Percentiles rank a stretch among this genome's conserved stretches.
These are phyloP conservation scores for Neurospora terricola DNA, from an alignment of 495 filamentous ascomycete genomes.

Conservation along the genomic window DNA sequence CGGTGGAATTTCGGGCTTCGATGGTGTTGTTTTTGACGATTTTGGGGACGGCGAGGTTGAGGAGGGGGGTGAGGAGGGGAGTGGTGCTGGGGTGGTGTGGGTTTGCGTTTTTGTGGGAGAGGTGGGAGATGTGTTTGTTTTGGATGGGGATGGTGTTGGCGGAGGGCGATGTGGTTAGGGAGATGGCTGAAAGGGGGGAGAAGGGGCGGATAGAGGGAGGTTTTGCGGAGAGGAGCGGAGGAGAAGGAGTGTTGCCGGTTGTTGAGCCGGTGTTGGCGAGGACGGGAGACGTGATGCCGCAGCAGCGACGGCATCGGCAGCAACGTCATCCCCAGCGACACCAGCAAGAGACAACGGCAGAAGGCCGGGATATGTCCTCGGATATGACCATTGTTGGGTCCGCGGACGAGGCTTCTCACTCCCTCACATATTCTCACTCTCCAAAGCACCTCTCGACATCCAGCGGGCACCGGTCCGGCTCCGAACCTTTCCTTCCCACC, in stretches of 20 bases:
- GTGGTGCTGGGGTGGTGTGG: constrained; percentile 17
- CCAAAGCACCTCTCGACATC: neutral
- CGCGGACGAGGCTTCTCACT: neutral
- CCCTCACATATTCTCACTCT: neutral
- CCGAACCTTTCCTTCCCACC: neutral
- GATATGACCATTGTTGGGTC: neutral
- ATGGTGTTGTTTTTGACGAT: constrained; percentile 54
- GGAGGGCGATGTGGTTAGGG: constrained; percentile 27
- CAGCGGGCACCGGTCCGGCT: neutral
- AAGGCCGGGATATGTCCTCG: neutral
- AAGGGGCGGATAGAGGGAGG: neutral
- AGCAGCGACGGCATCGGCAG: neutral
- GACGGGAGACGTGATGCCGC: neutral
- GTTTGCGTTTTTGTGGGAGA: constrained; percentile 22
- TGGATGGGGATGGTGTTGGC: constrained; percentile 30
- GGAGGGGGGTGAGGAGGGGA: constrained; percentile 14
- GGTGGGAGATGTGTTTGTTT: constrained; percentile 38
- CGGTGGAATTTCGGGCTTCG: constrained; percentile 56
- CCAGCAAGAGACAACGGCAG: neutral
- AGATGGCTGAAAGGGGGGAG: constrained; percentile 6
- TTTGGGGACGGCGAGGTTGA: constrained; percentile 32
- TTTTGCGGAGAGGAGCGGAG: neutral
- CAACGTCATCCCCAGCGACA: neutral
- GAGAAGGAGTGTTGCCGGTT: constrained; percentile 2
- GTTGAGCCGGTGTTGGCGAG: neutral